Base-by-base conservation (phyloP, 441 rosid genomes). In the Erysimum cheiri region DNA sequence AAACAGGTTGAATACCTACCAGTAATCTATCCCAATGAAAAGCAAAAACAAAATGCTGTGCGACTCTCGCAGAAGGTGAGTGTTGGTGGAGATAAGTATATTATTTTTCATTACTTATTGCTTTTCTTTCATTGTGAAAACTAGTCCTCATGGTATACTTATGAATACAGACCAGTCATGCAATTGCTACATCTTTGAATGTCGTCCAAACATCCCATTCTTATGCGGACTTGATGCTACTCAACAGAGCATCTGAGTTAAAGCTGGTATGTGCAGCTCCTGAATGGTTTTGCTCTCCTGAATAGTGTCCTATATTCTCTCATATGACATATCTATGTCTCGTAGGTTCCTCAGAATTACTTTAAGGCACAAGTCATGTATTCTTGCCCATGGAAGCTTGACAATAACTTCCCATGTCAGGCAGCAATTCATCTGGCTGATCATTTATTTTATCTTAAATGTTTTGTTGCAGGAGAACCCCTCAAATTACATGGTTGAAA, bases 1-100 rank as follows among this genome's bases (percentile, higher is more conserved):
- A 61, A 71, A 71, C 87, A 95, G 99, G 84, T 92, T 6, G 96
- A 95, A 58, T 95, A 95, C 73, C 92, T 95, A 79, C 99, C 98
- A 8, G 80, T 88, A 32, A 68, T 92, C 66, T 85, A 78, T 56
- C 94, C 96, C 43, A 86, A 54, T 56, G 90, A 85, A 41, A 77
- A 81, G 78, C 83, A 81, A 55, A 90, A 92, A 70, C 96, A 85
- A 77, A 88, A 72, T 69, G 89, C 98, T 62, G 71, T 82, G 24
- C 80, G 49, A 69, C 89, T 95, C 80, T 88, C 97, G 4, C 82
- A 84, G 79, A 87, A 84, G 90, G 99, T 95, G 73, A 78, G 33
- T 81, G n/a, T 61, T 75, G 74, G 56, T 60, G 63, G 41, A 62
- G 35, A 64, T 8, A 57, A 57, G 22, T 57, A 57, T 54, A 31